Base-by-base conservation (phyloP, 2,329 filamentous ascomycete species). In the Trichoderma lentiforme region DNA sequence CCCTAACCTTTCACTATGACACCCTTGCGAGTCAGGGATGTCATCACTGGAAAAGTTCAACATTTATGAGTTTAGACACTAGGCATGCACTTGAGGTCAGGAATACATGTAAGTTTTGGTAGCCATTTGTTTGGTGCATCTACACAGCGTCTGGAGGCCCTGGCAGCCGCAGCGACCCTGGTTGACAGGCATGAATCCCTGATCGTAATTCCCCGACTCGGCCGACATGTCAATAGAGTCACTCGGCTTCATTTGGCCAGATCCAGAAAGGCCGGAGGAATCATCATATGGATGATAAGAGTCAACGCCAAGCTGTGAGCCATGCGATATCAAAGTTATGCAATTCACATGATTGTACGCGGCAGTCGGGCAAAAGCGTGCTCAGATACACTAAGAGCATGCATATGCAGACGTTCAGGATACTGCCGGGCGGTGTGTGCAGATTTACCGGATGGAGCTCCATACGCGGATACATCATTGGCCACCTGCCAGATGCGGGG, bases 401-500 rank as follows among this genome's bases (percentile, higher is more conserved):
- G 36, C 60, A 63, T 63, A 63, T 63, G 60, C 60, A 30, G 18
- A 28, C 60, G n/a, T 28, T 26, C 36, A 26, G 14, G 8, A 63
- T 62, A 43, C 60, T 62, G 60, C 60, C 60, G 34, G 60, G 60
- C 60, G 60, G 60, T 62, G 60, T 62, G 34, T 18, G 14, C 15
- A 8, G n/a, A 39, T 36, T 62, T 51, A 51, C 43, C 43, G 43
- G 43, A 60, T 60, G 15, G 28, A 60, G 56, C 56, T 60, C 56
- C 56, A 60, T 60, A 60, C 15, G 56, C 28, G 18, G 18, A 60
- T 60, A 18, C 28, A 32, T 18, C 34, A 63, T 63, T 63, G 60
- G 60, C 60, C 60, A n/a, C 36, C 60, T 47, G 60, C 60, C 60
- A 43, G 34, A 43, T 63, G 60, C 60, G 60, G 60, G 60, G 60